Conservation (phyloP, 2,329 filamentous ascomycete species). For the Talaromyces sp. region DNA sequence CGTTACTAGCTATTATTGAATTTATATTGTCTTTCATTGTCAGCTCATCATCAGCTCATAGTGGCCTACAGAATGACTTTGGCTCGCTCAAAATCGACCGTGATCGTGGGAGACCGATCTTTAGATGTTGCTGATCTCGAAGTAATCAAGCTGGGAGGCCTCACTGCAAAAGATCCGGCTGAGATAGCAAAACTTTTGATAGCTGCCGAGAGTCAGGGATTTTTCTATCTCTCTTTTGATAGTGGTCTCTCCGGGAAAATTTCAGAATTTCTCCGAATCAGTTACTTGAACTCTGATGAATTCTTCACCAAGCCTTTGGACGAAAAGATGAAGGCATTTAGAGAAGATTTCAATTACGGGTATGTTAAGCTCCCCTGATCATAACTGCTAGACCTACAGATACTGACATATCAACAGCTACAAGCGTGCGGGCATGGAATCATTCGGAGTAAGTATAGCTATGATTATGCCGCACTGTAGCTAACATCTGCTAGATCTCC, state of each 20-base stretch:
- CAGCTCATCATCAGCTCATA: neutral
- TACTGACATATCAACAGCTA: neutral
- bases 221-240: slow-evolving; percentile 1
- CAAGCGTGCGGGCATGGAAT: slow-evolving; percentile 4
- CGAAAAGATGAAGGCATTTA: slow-evolving; percentile 2
- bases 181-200: neutral
- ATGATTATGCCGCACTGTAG: neutral
- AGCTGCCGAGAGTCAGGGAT: neutral
- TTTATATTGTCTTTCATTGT: neutral
- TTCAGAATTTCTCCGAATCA: neutral
- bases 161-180: neutral
- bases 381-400: neutral
- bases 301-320: neutral
- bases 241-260: neutral
- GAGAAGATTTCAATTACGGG: neutral
- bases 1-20: neutral
- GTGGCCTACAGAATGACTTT: neutral
- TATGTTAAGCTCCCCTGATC: neutral
- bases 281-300: neutral
- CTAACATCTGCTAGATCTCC: neutral
- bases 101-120: neutral
- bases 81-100: neutral
- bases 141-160: neutral
- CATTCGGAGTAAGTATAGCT: neutral
- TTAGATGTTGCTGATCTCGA: slow-evolving; percentile 5